These are phyloP conservation scores for Leishmania gerbilli DNA, from an alignment of 208 protist species.

Conservation along the genomic window DNA sequence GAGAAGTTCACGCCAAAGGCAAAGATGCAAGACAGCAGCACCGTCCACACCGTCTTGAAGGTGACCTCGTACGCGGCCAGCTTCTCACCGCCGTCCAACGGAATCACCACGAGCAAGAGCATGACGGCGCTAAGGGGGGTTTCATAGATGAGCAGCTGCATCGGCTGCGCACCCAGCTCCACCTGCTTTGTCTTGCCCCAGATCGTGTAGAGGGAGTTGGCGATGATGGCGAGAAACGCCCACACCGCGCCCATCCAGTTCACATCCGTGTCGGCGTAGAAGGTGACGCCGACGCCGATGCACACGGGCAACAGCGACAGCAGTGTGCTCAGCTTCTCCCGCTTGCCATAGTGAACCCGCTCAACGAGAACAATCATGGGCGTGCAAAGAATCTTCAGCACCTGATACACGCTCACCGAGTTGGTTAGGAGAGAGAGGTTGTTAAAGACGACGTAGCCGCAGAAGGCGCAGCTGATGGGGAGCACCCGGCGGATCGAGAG, in stretches of 20 bases:
- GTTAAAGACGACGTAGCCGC: constrained; percentile 88
- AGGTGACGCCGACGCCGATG: constrained; percentile 72
- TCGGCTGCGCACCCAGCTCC: constrained; percentile 68
- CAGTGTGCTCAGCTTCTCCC: constrained; percentile 39
- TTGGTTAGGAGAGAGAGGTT: constrained; percentile 88
- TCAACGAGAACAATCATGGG: constrained; percentile 81
- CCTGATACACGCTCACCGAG: constrained; percentile 85
- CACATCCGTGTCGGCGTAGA: constrained; percentile 64
- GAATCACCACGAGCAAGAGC: constrained; percentile 59
- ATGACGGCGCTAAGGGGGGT: constrained; percentile 76
- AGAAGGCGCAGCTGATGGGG: constrained; percentile 76
- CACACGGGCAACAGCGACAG: constrained; percentile 79
- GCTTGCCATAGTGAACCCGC: constrained; percentile 47
- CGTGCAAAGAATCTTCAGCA: constrained; percentile 86
- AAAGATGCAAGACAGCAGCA: constrained; percentile 75
- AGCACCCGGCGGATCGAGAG: constrained; percentile 48
- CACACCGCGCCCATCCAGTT: constrained; percentile 67
- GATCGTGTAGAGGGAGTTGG: constrained; percentile 91
- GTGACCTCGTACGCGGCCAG: constrained; percentile 58
- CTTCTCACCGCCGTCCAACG: constrained; percentile 54
- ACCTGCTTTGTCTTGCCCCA: constrained; percentile 90
- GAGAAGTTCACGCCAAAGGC: constrained; percentile 92
- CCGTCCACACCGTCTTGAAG: constrained; percentile 57
- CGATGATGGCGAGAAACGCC: constrained; percentile 60
- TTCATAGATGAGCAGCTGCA: constrained; percentile 92